Evolutionary conservation across 805 yeast species (phyloP).

Genomic region (Blastobotrys muscicola): DNA sequence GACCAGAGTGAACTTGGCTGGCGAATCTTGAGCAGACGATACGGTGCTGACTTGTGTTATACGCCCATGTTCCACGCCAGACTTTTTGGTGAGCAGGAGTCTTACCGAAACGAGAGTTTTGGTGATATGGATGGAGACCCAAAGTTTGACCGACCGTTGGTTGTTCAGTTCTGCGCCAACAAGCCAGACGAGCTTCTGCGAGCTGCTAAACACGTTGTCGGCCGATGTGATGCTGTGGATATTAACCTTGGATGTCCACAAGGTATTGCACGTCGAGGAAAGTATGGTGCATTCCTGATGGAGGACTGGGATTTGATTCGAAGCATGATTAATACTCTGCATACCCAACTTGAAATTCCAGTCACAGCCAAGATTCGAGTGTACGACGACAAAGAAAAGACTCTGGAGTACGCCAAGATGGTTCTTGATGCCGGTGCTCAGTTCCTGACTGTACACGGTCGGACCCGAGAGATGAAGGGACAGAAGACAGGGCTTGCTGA

Average conservation of each 20-base stretch:
- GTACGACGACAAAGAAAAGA: constrained; percentile 73
- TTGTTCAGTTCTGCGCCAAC: constrained; percentile 95
- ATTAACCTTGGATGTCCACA: constrained; percentile 97
- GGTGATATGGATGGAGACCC: constrained; percentile 61
- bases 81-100: constrained; percentile 73
- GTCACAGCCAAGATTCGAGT: constrained; percentile 95
- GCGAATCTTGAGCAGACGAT: constrained; percentile 74
- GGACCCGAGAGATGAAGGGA: constrained; percentile 96
- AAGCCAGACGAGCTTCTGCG: constrained; percentile 73
- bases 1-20: constrained; percentile 95
- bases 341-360: constrained; percentile 67
- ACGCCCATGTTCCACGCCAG: constrained; percentile 97
- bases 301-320: constrained; percentile 89
- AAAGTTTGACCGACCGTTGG: constrained; percentile 66
- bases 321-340: constrained; percentile 61
- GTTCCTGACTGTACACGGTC: constrained; percentile 87
- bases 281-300: constrained; percentile 92
- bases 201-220: constrained; percentile 77
- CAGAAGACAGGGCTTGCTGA: constrained; percentile 93
- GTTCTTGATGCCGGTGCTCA: constrained; percentile 92
- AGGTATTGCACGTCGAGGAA: constrained; percentile 91
- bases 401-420: constrained; percentile 79
- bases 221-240: constrained; percentile 90
- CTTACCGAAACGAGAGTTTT: constrained; percentile 66
- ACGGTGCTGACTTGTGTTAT: constrained; percentile 91